A percentile compares a stretch with the other conserved stretches of the same genome.
Conservation (phyloP, 805 yeast genomes). For the Soucietia sequanensis region DNA sequence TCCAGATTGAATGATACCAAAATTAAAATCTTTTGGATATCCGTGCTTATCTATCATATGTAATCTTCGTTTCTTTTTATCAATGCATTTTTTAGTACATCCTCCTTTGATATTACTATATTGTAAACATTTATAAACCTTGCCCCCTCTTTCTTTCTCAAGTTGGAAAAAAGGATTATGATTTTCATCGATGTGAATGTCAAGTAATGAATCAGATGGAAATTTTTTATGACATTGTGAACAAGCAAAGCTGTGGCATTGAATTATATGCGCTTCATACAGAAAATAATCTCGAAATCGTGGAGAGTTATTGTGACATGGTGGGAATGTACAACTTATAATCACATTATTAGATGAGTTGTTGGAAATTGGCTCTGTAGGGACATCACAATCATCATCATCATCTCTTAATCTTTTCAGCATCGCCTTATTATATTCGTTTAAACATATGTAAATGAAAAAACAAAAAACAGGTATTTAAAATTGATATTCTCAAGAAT, state of each 20-base stretch:
- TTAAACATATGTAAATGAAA: too few species aligned
- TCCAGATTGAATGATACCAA: constrained; percentile 29
- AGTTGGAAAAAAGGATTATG: constrained; percentile 49
- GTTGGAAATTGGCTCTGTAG: too few species aligned
- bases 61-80: constrained; percentile 39
- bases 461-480: too few species aligned
- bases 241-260: constrained; percentile 32
- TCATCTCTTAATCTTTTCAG: too few species aligned
- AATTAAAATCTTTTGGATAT: constrained; percentile 40
- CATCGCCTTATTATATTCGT: too few species aligned
- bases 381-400: too few species aligned
- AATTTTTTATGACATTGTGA: constrained; percentile 37
- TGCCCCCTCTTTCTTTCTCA: constrained; percentile 36
- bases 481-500: too few species aligned
- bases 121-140: constrained; percentile 43
- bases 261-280: constrained; percentile 23
- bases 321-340: constrained; percentile 4
- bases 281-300: constrained; percentile 8
- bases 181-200: constrained; percentile 50
- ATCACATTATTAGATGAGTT: too few species aligned
- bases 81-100: constrained; percentile 41
- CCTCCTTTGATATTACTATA: constrained; percentile 15
- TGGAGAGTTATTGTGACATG: constrained; percentile 1
- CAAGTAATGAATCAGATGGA: constrained; percentile 42
- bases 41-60: constrained; percentile 53